Evolutionary conservation across 2,329 filamentous ascomycete species (phyloP).

Genomic region (Aspergillus neoniger): DNA sequence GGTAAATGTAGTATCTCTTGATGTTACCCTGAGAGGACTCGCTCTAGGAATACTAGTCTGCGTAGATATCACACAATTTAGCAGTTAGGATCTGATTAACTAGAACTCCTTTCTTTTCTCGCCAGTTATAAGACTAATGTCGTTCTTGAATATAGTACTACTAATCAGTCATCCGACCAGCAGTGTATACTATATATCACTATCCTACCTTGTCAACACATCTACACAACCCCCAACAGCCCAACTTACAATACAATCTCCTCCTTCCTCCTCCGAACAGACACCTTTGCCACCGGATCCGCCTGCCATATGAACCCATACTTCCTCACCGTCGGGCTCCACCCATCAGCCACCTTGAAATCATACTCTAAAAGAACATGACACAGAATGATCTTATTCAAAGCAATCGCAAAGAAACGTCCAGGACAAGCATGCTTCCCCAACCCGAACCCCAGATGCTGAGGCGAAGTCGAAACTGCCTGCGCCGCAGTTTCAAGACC

Average conservation of each 20-base stretch:
- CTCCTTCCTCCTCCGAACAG: not conserved
- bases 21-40: too few relatives aligned
- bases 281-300: not conserved
- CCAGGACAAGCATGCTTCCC: slow-evolving; percentile 47
- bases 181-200: too few relatives aligned
- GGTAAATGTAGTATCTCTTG: too few relatives aligned
- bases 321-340: not conserved
- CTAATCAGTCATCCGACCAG: too few relatives aligned
- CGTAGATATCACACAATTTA: too few relatives aligned
- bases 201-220: too few relatives aligned
- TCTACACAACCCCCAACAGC: too few relatives aligned
- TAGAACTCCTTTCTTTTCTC: too few relatives aligned
- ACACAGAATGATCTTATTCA: slow-evolving; percentile 55
- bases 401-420: slow-evolving; percentile 55
- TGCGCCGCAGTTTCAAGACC: slow-evolving; percentile 15
- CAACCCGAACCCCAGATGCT: slow-evolving; percentile 32
- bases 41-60: too few relatives aligned
- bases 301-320: slow-evolving; percentile 3
- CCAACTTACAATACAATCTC: not conserved
- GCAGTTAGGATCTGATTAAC: too few relatives aligned
- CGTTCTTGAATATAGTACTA: too few relatives aligned
- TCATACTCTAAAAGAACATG: slow-evolving; percentile 55
- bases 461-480: slow-evolving; percentile 20
- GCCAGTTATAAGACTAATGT: too few relatives aligned
- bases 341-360: slow-evolving; percentile 34